These are phyloP conservation scores for Termitomyces sp. DNA, from an alignment of 768 basidiomycete species.

Conservation along the genomic window DNA sequence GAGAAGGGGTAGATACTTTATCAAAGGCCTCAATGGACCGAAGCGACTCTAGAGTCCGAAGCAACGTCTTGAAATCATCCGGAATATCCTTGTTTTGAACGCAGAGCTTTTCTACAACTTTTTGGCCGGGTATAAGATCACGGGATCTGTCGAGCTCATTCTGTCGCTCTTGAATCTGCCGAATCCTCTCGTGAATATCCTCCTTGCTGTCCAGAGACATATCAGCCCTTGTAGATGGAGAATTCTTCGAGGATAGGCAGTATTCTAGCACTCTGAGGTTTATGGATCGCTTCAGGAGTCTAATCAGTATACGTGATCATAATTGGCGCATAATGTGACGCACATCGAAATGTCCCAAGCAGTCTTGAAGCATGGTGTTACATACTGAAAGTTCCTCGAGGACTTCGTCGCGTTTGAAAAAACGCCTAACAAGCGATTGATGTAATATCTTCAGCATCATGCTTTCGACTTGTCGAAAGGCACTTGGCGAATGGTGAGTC, in stretches of 20 bases:
- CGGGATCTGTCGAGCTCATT: conserved; percentile 30
- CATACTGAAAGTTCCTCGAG: conserved; percentile 44
- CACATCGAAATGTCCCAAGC: conserved; percentile 51
- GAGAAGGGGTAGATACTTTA: conserved; percentile 1
- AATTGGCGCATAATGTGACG: neutral
- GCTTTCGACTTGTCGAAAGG: conserved; percentile 35
- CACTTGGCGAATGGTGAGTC: conserved; percentile 15
- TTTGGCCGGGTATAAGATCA: conserved; percentile 33
- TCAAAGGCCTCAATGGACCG: neutral
- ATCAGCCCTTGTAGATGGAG: neutral
- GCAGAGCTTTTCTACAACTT: conserved; percentile 38
- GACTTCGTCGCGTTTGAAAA: conserved; percentile 68
- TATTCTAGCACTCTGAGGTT: conserved; percentile 3
- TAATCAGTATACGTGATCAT: neutral
- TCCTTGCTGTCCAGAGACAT: conserved; percentile 1
- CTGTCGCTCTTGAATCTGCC: conserved; percentile 21
- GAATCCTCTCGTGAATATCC: conserved; percentile 12
- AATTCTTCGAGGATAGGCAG: neutral
- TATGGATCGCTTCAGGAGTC: neutral
- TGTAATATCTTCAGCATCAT: conserved; percentile 55
- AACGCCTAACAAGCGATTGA: conserved; percentile 68
- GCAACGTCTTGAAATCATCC: conserved; percentile 51
- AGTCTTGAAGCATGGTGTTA: conserved; percentile 50
- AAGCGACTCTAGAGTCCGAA: conserved; percentile 35
- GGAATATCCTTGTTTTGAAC: conserved; percentile 39